phyloP scores from a whole-genome alignment of 768 basidiomycete genomes.

The Suillus variegatus region DNA sequence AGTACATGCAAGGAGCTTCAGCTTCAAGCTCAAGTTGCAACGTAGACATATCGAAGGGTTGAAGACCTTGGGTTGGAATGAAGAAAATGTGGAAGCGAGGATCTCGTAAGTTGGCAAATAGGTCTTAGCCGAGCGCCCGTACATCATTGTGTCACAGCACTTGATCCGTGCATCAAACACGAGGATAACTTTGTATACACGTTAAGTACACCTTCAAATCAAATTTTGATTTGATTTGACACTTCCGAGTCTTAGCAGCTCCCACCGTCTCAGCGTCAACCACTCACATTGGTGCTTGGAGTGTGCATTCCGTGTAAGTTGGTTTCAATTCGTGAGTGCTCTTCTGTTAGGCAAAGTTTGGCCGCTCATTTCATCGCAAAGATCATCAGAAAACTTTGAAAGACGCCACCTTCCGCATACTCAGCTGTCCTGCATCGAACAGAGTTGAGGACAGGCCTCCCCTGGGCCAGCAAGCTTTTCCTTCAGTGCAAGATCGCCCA shows the following conservation, averaged over 20 bases:
- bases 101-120: neutral
- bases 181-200: neutral
- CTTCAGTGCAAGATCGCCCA: neutral
- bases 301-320: neutral
- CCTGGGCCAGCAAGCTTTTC: neutral
- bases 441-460: neutral
- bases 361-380: neutral
- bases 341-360: neutral
- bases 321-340: neutral
- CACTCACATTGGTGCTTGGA: neutral
- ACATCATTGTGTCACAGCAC: neutral
- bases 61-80: neutral
- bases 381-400: neutral
- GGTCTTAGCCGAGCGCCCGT: neutral
- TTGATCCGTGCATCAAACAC: neutral
- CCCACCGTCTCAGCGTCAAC: neutral
- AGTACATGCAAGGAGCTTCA: neutral
- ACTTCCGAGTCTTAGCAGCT: neutral
- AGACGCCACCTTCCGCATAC: neutral
- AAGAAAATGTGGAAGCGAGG: neutral
- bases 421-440: neutral
- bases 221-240: neutral
- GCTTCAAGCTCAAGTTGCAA: neutral
- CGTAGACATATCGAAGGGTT: neutral
- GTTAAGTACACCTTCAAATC: neutral